These are phyloP conservation scores for Ogataea nakhonphanomensis DNA, from an alignment of 805 yeast genomes.

Conservation along the genomic window DNA sequence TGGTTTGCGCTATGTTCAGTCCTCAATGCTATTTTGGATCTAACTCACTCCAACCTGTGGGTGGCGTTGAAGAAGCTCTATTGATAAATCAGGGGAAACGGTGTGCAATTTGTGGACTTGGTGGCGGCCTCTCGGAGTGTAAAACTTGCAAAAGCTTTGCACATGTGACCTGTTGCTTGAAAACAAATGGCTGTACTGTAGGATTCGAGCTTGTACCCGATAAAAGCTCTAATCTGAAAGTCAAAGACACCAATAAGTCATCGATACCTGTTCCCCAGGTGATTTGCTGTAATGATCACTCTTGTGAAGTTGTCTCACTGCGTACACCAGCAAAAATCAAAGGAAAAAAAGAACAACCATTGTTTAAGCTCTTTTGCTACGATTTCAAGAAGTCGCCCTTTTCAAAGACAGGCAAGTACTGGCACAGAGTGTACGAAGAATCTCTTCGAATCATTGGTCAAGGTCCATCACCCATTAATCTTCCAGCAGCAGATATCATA, in stretches of 20 bases:
- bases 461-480: not conserved
- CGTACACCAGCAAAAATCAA: constrained; percentile 31
- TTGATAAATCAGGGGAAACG: constrained; percentile 28
- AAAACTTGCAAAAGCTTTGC: constrained; percentile 37
- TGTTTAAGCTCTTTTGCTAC: constrained; percentile 39
- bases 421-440: constrained; percentile 11
- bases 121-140: constrained; percentile 53
- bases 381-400: constrained; percentile 27
- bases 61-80: constrained; percentile 35
- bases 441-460: not conserved
- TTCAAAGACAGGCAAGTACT: constrained; percentile 8
- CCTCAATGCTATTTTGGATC: constrained; percentile 43
- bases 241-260: constrained; percentile 20
- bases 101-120: constrained; percentile 46
- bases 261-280: constrained; percentile 46
- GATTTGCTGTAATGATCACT: constrained; percentile 40
- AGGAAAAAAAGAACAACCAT: constrained; percentile 33
- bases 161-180: constrained; percentile 62
- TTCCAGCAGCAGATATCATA: not conserved
- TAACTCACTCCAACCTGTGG: constrained; percentile 44
- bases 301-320: constrained; percentile 25
- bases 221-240: constrained; percentile 14
- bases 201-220: constrained; percentile 49
- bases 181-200: constrained; percentile 39
- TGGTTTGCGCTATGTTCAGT: constrained; percentile 62